Conservation (phyloP, 2,329 filamentous ascomycete genomes). For the Trichophyton rubrum region DNA sequence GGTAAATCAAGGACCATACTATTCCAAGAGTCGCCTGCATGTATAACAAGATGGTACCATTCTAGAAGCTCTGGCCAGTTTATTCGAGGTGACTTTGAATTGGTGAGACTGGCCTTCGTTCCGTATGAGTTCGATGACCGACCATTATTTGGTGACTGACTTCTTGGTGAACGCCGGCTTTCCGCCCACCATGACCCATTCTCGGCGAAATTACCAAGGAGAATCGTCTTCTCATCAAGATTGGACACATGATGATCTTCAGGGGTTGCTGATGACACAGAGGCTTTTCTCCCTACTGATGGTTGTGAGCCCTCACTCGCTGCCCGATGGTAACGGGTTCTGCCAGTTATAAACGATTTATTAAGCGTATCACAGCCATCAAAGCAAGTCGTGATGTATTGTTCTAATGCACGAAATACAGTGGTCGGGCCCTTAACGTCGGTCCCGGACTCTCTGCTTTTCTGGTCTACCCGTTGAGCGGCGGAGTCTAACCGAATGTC, state of each 20-base stretch:
- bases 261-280: neutral
- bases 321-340: slow-evolving; percentile 29
- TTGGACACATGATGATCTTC: slow-evolving; percentile 39
- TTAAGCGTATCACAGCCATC: slow-evolving; percentile 62
- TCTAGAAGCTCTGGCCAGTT: slow-evolving; percentile 59
- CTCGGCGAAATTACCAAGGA: slow-evolving; percentile 64
- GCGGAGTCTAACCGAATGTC: neutral
- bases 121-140: slow-evolving; percentile 22
- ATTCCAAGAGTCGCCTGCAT: slow-evolving; percentile 56
- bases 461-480: neutral
- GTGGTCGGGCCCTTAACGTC: slow-evolving; percentile 10
- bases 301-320: slow-evolving; percentile 35
- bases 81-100: slow-evolving; percentile 52
- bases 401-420: slow-evolving; percentile 65
- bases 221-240: slow-evolving; percentile 60
- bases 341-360: slow-evolving; percentile 53
- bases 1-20: slow-evolving; percentile 44
- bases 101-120: slow-evolving; percentile 33
- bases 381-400: slow-evolving; percentile 60
- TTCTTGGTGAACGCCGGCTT: slow-evolving; percentile 31
- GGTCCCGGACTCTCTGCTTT: neutral
- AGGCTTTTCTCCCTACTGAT: slow-evolving; percentile 8
- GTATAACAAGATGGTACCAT: slow-evolving; percentile 62
- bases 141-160: slow-evolving; percentile 20
- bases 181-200: slow-evolving; percentile 77